phyloP scores from a whole-genome alignment of 2,329 filamentous ascomycete genomes.

The Macrophomina tecta region DNA sequence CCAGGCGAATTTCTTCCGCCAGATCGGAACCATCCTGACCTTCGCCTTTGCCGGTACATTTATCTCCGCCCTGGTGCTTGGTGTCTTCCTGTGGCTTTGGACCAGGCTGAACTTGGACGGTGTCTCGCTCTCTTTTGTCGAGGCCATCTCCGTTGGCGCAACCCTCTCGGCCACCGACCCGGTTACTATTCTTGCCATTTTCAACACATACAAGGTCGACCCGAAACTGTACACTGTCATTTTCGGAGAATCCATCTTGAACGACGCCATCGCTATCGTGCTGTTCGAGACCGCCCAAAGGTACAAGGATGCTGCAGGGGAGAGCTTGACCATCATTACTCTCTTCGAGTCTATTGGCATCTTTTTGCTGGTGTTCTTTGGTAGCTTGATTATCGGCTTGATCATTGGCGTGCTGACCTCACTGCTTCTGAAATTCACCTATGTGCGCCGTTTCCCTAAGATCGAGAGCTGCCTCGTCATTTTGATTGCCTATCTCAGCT shows the following conservation, averaged over 20 bases:
- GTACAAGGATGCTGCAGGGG: conserved; percentile 76
- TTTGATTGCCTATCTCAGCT: conserved; percentile 92
- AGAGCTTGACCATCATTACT: conserved; percentile 73
- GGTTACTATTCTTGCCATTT: conserved; percentile 96
- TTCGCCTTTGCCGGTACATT: conserved; percentile 98
- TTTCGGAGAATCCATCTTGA: conserved; percentile 96
- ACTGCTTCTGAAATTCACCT: conserved; percentile 90
- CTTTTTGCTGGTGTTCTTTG: conserved; percentile 96
- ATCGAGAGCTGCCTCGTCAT: conserved; percentile 96
- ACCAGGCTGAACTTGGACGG: conserved; percentile 85
- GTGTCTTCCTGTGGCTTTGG: conserved; percentile 86
- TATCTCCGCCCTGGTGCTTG: conserved; percentile 94
- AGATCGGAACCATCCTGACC: conserved; percentile 95
- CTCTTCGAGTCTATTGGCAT: conserved; percentile 91
- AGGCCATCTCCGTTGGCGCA: conserved; percentile 94
- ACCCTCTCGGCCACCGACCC: conserved; percentile 97
- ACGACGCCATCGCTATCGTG: conserved; percentile 98
- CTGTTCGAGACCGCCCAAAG: conserved; percentile 97
- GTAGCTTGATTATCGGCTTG: conserved; percentile 87
- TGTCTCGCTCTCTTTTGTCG: conserved; percentile 86
- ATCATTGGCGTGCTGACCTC: conserved; percentile 86
- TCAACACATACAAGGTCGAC: conserved; percentile 99
- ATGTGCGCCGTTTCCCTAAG: conserved; percentile 89
- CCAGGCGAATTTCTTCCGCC: conserved; percentile 98
- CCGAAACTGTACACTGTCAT: conserved; percentile 98